Evolutionary conservation across 148 eudicot species (phyloP).

Genomic region (Chenopodium berlandieri): DNA sequence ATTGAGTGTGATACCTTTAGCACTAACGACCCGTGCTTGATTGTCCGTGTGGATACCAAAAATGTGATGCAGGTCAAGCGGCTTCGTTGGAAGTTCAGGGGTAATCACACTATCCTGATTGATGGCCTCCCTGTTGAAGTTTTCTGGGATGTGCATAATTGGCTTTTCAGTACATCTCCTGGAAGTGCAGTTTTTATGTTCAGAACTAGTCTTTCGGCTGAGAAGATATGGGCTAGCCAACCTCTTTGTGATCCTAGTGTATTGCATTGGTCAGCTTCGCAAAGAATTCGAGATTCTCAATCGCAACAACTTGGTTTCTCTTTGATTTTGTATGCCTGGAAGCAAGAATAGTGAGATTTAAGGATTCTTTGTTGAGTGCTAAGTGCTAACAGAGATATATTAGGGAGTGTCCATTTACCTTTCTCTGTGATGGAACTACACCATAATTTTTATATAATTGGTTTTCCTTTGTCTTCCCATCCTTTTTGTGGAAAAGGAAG

Average conservation of each 20-base stretch:
- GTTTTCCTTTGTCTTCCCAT: constrained; percentile 29
- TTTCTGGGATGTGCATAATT: constrained; percentile 69
- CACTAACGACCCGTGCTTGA: constrained; percentile 46
- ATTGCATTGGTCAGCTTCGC: constrained; percentile 46
- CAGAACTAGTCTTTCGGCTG: constrained; percentile 51
- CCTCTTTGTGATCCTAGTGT: constrained; percentile 36
- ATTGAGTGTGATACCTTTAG: constrained; percentile 53
- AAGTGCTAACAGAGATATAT: constrained; percentile 44
- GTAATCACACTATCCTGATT: constrained; percentile 53
- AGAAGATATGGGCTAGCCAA: constrained; percentile 50
- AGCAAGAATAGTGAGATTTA: constrained; percentile 46
- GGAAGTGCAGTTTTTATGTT: constrained; percentile 65
- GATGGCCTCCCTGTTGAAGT: constrained; percentile 60
- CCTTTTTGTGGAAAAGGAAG: constrained; percentile 24
- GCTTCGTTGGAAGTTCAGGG: constrained; percentile 57
- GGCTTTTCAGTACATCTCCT: constrained; percentile 50
- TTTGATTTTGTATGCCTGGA: constrained; percentile 61
- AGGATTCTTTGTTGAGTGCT: constrained; percentile 44
- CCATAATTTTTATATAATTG: constrained; percentile 34
- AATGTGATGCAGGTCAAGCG: constrained; percentile 55
- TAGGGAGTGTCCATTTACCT: constrained; percentile 37
- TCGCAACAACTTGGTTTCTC: constrained; percentile 51
- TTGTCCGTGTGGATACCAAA: constrained; percentile 48
- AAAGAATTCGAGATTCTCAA: constrained; percentile 49
- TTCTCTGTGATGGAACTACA: constrained; percentile 38